Evolutionary conservation across 208 protist species (phyloP).

Genomic region (Leishmania arabica): DNA sequence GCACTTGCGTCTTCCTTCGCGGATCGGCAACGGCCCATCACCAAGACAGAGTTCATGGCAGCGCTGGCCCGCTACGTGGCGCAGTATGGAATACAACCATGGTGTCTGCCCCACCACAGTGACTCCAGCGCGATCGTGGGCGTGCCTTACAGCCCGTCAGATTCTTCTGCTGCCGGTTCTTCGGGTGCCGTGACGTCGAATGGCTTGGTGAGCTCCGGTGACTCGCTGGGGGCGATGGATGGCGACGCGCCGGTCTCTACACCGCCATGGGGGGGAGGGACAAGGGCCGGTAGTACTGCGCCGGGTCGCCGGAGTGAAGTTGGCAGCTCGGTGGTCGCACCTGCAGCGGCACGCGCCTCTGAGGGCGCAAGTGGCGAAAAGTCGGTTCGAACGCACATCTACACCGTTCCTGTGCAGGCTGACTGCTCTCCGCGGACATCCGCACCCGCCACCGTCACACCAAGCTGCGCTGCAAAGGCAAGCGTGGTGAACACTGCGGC

Average conservation of each 20-base stretch:
- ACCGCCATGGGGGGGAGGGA: neutral
- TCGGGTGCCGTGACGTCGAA: neutral
- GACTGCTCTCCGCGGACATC: neutral
- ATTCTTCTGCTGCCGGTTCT: neutral
- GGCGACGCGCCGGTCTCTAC: neutral
- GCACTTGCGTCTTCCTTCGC: slow-evolving; percentile 33
- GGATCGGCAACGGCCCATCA: slow-evolving; percentile 30
- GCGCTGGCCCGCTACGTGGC: slow-evolving; percentile 54
- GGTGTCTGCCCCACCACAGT: slow-evolving; percentile 33
- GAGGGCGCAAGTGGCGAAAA: neutral
- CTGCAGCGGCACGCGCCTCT: neutral
- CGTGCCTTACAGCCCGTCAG: neutral
- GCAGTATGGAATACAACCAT: slow-evolving; percentile 53
- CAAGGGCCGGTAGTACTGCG: too few species aligned
- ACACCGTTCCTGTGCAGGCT: neutral
- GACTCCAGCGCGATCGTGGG: neutral
- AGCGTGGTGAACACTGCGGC: neutral
- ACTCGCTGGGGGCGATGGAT: neutral
- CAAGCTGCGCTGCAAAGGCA: neutral
- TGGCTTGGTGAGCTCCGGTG: neutral
- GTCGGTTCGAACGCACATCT: slow-evolving; percentile 17
- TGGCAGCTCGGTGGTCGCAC: too few species aligned
- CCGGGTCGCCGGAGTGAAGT: neutral
- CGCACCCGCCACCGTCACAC: neutral
- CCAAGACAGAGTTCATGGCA: slow-evolving; percentile 58